A percentile compares a stretch with the other conserved stretches of the same genome.
Evolutionary conservation across 176 grass and related monocot genomes (phyloP).

Genomic region (Themeda triandra): DNA sequence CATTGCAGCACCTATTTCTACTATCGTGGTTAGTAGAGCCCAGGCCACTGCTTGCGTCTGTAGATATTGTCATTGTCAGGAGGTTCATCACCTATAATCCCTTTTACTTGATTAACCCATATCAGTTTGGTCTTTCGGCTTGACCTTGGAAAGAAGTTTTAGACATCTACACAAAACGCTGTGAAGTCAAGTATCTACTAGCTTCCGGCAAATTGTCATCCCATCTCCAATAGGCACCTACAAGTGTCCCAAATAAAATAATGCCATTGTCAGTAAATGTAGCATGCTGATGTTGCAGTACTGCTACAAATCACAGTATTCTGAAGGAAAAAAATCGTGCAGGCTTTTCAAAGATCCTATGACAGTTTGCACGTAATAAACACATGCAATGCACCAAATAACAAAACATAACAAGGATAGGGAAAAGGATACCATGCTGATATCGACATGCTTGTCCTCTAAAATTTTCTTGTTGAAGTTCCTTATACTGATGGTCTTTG

Average conservation of each 20-base stretch:
- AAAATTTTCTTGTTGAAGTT: constrained; percentile 94
- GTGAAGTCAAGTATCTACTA: constrained; percentile 38
- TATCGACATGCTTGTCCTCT: constrained; percentile 71
- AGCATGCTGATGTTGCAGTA: neutral
- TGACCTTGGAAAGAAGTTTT: neutral
- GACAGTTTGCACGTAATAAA: neutral
- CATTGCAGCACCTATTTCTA: neutral
- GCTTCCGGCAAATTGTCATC: constrained; percentile 94
- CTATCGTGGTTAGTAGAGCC: neutral
- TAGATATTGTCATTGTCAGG: no score
- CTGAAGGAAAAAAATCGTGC: neutral
- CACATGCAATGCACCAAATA: neutral
- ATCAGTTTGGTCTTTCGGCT: neutral
- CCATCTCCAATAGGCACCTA: constrained; percentile 93
- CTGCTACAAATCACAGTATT: neutral
- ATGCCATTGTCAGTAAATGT: neutral
- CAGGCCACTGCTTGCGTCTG: neutral
- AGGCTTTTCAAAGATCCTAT: neutral
- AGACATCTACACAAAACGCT: neutral
- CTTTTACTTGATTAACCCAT: no score
- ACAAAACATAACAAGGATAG: neutral
- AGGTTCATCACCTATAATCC: no score
- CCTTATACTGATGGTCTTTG: constrained; percentile 83
- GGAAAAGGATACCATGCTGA: constrained; percentile 68
- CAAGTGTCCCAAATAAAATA: constrained; percentile 21